Conservation (phyloP, 1,284 basidiomycete genomes). For the Irpex sp. region DNA sequence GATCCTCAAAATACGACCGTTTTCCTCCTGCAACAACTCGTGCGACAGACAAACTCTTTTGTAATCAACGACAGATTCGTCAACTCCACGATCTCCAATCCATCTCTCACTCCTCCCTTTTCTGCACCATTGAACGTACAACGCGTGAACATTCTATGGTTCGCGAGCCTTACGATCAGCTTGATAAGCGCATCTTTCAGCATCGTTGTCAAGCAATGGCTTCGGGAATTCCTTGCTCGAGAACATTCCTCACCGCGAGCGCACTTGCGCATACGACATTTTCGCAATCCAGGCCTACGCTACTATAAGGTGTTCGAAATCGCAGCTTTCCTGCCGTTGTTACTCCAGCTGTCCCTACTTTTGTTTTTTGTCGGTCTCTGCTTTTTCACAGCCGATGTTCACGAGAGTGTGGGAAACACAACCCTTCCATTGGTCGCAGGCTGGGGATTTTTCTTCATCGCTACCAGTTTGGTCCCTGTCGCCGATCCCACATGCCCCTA, state of each 20-base stretch:
- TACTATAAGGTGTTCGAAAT: slow-evolving; percentile 14
- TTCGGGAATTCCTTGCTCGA: slow-evolving; percentile 9
- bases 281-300: slow-evolving; percentile 6
- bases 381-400: slow-evolving; percentile 9
- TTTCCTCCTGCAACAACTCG: neutral
- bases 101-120: neutral
- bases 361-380: slow-evolving; percentile 18
- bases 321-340: slow-evolving; percentile 14
- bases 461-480: slow-evolving; percentile 10
- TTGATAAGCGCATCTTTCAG: slow-evolving; percentile 15
- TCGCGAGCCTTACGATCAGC: slow-evolving; percentile 15
- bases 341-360: slow-evolving; percentile 14
- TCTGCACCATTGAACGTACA: neutral
- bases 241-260: neutral
- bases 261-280: slow-evolving; percentile 10
- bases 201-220: slow-evolving; percentile 20
- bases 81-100: neutral
- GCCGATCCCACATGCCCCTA: slow-evolving; percentile 1
- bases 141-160: slow-evolving; percentile 15
- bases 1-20: neutral
- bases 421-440: slow-evolving; percentile 6
- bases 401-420: slow-evolving; percentile 4
- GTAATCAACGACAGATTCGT: neutral
- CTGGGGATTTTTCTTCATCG: slow-evolving; percentile 10
- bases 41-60: neutral